phyloP scores from a whole-genome alignment of 2,329 filamentous ascomycete species.

The Ophiosphaerella korrae region DNA sequence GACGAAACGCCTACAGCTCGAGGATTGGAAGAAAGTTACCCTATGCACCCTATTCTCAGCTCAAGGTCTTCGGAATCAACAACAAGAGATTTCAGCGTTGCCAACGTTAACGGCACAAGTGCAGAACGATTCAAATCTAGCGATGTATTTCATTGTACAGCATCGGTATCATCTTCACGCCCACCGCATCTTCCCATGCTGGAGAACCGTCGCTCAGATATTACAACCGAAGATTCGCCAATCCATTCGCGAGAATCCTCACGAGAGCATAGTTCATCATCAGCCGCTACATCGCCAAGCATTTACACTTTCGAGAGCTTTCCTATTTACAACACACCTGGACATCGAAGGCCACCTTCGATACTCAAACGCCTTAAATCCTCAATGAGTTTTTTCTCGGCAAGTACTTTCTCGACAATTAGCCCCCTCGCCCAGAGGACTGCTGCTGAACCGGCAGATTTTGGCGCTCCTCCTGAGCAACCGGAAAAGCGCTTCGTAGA shows the following conservation, averaged over 20 bases:
- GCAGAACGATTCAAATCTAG: neutral
- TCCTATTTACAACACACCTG: neutral
- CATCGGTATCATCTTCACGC: neutral
- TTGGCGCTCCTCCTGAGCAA: conserved; percentile 19
- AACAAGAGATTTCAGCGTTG: neutral
- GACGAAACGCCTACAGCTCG: neutral
- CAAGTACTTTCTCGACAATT: neutral
- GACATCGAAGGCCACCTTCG: conserved; percentile 13
- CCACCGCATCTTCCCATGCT: neutral
- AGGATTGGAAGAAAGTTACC: neutral
- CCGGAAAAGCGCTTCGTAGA: conserved; percentile 35
- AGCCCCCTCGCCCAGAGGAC: neutral
- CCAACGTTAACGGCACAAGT: neutral
- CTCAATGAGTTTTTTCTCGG: conserved; percentile 8
- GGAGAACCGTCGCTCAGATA: neutral
- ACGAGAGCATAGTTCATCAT: conserved; percentile 6
- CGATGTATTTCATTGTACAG: conserved; percentile 1
- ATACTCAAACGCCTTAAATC: conserved; percentile 21
- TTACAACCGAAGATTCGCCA: neutral
- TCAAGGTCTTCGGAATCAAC: conserved; percentile 1
- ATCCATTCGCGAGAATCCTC: neutral
- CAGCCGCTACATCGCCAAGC: conserved; percentile 13
- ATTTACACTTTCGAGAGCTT: conserved; percentile 12
- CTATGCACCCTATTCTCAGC: neutral
- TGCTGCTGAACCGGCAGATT: conserved; percentile 15